phyloP scores from a whole-genome alignment of 2,329 filamentous ascomycete genomes.

The Beauveria sp. region DNA sequence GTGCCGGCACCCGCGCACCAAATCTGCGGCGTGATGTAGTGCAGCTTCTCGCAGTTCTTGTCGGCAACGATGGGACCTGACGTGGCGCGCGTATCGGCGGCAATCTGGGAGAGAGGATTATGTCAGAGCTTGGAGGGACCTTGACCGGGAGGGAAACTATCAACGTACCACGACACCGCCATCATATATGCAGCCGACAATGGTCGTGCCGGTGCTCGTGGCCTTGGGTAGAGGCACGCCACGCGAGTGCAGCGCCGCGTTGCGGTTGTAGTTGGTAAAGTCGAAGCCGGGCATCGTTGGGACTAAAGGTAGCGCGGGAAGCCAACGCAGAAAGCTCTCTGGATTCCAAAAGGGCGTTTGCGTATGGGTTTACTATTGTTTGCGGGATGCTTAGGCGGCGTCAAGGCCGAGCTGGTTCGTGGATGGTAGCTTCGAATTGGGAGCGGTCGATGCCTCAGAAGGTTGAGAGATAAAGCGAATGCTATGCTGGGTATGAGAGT shows the following conservation, averaged over 20 bases:
- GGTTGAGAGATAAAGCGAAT: not conserved
- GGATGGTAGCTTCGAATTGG: not conserved
- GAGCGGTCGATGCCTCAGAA: not conserved
- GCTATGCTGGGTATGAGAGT: not conserved
- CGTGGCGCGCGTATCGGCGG: conserved; percentile 94
- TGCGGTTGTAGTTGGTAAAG: conserved; percentile 99
- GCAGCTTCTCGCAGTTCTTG: conserved; percentile 99
- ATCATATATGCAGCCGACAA: conserved; percentile 94
- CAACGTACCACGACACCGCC: conserved; percentile 81
- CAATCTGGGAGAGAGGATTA: conserved; percentile 53
- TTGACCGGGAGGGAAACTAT: not conserved
- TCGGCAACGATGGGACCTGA: conserved; percentile 97
- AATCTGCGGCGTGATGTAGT: conserved; percentile 97
- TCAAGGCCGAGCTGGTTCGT: not conserved
- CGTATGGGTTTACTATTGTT: not conserved
- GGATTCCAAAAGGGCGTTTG: not conserved
- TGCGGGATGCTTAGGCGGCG: not conserved
- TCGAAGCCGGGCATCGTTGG: conserved; percentile 85
- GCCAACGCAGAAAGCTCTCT: not conserved
- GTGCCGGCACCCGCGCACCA: conserved; percentile 99
- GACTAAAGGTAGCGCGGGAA: not conserved
- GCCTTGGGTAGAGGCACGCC: conserved; percentile 94
- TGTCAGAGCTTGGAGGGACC: not conserved
- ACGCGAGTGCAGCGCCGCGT: conserved; percentile 87
- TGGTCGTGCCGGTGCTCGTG: conserved; percentile 96